phyloP scores from a whole-genome alignment of 345 rosid species.

The Camelina sativa region DNA sequence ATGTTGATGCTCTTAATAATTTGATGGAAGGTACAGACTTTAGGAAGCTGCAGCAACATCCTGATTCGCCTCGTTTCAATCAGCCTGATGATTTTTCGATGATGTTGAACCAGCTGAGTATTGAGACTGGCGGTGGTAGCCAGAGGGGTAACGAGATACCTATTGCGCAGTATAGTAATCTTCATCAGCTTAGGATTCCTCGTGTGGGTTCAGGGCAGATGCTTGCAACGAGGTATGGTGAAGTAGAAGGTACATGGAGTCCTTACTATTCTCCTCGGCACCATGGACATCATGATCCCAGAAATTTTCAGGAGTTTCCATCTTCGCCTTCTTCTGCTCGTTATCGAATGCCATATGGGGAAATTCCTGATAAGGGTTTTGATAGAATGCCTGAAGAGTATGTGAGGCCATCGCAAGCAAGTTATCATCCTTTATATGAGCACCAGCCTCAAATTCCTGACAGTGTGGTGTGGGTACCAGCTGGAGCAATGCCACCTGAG shows the following conservation, averaged over 20 bases:
- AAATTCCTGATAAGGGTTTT: slow-evolving; percentile 58
- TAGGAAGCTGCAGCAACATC: slow-evolving; percentile 60
- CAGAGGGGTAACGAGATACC: slow-evolving; percentile 65
- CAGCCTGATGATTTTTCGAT: slow-evolving; percentile 50
- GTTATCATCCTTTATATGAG: slow-evolving; percentile 60
- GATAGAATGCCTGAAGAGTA: slow-evolving; percentile 81
- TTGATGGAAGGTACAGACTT: slow-evolving; percentile 72
- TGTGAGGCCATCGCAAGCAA: slow-evolving; percentile 57
- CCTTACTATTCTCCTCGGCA: slow-evolving; percentile 86
- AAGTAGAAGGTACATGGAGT: slow-evolving; percentile 65
- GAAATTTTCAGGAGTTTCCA: slow-evolving; percentile 66
- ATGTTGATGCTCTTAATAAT: slow-evolving; percentile 93
- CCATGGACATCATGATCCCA: slow-evolving; percentile 76
- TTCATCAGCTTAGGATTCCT: slow-evolving; percentile 51
- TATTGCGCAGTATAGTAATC: slow-evolving; percentile 57
- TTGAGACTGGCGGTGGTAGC: slow-evolving; percentile 61
- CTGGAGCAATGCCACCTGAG: slow-evolving; percentile 64
- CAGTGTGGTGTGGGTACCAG: slow-evolving; percentile 71
- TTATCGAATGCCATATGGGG: slow-evolving; percentile 69
- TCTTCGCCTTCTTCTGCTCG: slow-evolving; percentile 81
- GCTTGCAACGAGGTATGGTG: slow-evolving; percentile 68
- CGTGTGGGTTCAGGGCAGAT: slow-evolving; percentile 53
- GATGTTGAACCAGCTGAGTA: slow-evolving; percentile 50
- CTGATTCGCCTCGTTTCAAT: slow-evolving; percentile 57
- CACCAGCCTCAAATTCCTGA: slow-evolving; percentile 67